Conservation (phyloP, 495 filamentous ascomycete species). For the Aspergillus sclerotioniger region DNA sequence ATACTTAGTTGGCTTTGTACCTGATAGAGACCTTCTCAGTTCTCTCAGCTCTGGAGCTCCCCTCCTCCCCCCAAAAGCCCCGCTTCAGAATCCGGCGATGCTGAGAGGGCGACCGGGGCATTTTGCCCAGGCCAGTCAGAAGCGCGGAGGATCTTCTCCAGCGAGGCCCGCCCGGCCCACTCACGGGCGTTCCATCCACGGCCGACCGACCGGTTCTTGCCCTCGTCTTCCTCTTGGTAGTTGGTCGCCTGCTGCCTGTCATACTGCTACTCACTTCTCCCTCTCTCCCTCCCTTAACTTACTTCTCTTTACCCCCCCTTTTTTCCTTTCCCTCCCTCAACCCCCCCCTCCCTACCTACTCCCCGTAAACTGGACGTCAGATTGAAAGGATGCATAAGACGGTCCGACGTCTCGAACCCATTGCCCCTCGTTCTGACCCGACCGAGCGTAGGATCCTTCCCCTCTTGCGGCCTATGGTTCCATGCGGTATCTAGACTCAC, state of each 20-base stretch:
- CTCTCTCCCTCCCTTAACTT: not conserved
- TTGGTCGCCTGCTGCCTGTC: conserved; percentile 16
- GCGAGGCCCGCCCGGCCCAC: conserved; percentile 24
- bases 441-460: not conserved
- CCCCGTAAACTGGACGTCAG: not conserved
- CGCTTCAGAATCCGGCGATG: conserved; percentile 4
- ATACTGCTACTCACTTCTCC: conserved; percentile 13
- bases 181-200: conserved; percentile 20
- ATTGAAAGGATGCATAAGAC: conserved; percentile 3
- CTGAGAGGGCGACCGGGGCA: conserved; percentile 12
- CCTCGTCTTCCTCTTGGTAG: not conserved
- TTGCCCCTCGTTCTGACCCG: no score
- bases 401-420: no score
- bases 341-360: no score
- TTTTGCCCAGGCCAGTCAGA: conserved; percentile 20
- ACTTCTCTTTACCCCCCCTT: not conserved
- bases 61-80: not conserved
- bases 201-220: conserved; percentile 17
- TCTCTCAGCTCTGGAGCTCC: not conserved
- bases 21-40: no score
- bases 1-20: no score
- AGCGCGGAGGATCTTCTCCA: conserved; percentile 26
- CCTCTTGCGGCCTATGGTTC: conserved; percentile 15
- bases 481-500: conserved; percentile 18
- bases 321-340: not conserved